These are phyloP conservation scores for Cladosporium halotolerans DNA, from an alignment of 2,329 filamentous ascomycete species.

Conservation along the genomic window DNA sequence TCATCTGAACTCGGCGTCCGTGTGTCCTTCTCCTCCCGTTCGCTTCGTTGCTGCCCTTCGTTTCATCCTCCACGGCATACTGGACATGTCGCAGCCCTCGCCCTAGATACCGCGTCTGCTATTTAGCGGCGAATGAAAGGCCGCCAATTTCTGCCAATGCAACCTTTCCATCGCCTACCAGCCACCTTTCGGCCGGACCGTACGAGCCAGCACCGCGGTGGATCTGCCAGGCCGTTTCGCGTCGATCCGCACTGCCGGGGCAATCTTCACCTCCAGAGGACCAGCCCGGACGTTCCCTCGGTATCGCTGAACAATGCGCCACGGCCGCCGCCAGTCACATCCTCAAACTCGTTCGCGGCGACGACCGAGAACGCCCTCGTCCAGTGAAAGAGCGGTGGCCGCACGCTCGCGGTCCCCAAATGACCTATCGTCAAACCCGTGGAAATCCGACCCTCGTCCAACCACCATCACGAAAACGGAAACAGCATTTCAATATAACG, in stretches of 20 bases:
- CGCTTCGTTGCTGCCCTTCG: too few relatives aligned
- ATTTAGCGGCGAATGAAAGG: slow-evolving; percentile 7
- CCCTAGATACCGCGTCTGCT: background rate
- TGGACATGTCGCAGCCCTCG: background rate
- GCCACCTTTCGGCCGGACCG: background rate
- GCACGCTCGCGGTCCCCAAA: background rate
- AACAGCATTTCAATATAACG: background rate
- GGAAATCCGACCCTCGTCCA: too few relatives aligned
- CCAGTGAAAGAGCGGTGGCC: background rate
- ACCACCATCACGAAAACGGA: background rate
- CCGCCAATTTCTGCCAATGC: slow-evolving; percentile 2
- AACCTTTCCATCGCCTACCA: slow-evolving; percentile 2
- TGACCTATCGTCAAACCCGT: background rate
- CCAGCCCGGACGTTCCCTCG: background rate
- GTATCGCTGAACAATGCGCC: slow-evolving; percentile 6
- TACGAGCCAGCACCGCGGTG: background rate
- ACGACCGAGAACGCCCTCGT: background rate
- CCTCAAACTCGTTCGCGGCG: background rate
- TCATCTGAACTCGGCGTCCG: too few relatives aligned
- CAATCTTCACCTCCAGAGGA: background rate
- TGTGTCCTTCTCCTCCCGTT: too few relatives aligned
- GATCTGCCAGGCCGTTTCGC: background rate
- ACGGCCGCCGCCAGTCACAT: slow-evolving; percentile 7
- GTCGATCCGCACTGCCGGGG: background rate
- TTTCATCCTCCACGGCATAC: too few relatives aligned